phyloP scores from a whole-genome alignment of 805 yeast genomes.

The Ascoidea rubescens region DNA sequence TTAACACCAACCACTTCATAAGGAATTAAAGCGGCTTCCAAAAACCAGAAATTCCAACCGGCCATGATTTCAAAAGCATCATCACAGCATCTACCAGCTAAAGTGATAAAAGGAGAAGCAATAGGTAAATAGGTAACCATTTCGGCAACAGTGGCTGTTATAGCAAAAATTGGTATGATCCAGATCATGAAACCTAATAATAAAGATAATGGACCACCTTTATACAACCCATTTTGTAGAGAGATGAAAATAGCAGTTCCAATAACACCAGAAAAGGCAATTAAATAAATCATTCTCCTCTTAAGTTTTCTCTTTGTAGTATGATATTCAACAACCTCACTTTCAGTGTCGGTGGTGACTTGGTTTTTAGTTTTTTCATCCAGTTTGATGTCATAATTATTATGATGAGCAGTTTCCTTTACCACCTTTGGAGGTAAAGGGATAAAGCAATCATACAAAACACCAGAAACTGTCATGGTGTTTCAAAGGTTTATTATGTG shows the following conservation, averaged over 20 bases:
- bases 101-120: slow-evolving; percentile 60
- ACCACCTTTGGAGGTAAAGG: slow-evolving; percentile 2
- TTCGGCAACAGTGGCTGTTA: slow-evolving; percentile 65
- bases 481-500: background rate
- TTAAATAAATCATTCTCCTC: slow-evolving; percentile 64
- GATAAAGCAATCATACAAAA: slow-evolving; percentile 2
- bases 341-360: background rate
- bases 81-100: slow-evolving; percentile 67
- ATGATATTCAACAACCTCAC: background rate
- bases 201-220: slow-evolving; percentile 60
- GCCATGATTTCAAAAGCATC: slow-evolving; percentile 61
- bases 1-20: slow-evolving; percentile 75
- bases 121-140: slow-evolving; percentile 67
- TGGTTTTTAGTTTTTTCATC: background rate
- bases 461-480: background rate
- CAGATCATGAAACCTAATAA: slow-evolving; percentile 53
- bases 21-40: slow-evolving; percentile 68
- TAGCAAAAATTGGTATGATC: slow-evolving; percentile 54
- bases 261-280: slow-evolving; percentile 72
- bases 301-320: slow-evolving; percentile 34
- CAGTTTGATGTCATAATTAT: background rate
- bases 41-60: slow-evolving; percentile 70
- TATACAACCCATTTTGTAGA: slow-evolving; percentile 46
- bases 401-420: background rate
- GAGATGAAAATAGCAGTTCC: slow-evolving; percentile 65